Base-by-base conservation (phyloP, 1,284 basidiomycete species). In the Sporisorium graminicola region DNA sequence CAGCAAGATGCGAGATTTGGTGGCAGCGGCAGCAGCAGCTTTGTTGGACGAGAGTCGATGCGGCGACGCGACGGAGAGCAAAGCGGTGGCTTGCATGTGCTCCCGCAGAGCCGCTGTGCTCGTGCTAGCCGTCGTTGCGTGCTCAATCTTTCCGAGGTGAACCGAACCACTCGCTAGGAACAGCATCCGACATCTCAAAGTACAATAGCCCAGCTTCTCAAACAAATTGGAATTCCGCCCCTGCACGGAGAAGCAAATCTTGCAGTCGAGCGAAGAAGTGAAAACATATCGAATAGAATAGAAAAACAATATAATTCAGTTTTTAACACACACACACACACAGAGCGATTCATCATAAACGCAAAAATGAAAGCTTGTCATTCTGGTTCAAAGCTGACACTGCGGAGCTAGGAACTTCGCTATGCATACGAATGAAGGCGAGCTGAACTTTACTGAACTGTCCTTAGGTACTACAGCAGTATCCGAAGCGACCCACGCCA, bases 81-180 rank as follows among this genome's bases (percentile, higher is more conserved):
- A 49, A 49, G 16, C 18, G 18, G 29, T 12, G 27, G 49, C 29
- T 50, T 50, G 29, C 49, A 31, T 50, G n/a, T 31, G 49, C 18
- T 50, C 20, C 49, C 49, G 49, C 49, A 50, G 49, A 50, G 27
- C 49, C 49, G 49, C 49, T n/a, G 18, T 8, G n/a, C 40, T 43
- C 40, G 40, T 24, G 29, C 31, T n/a, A 33, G 22, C 13, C 12
- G 14, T 5, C 5, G 29, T 10, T 31, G 29, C 29, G 29, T 31
- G 31, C 35, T 12, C 35, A 26, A 24, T 31, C n/a, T 27, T 16
- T 12, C 46, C 40, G 37, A 37, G 29, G 16, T 55, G 42, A 56
- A 49, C 63, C 63, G 49, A 56, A 49, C 63, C 63, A 51, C 62
- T 64, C 22, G 49, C 65, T 52, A 67, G 65, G 65, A 67, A 57